These are phyloP conservation scores for Hortaea werneckii DNA, from an alignment of 2,329 filamentous ascomycete species.

Conservation along the genomic window DNA sequence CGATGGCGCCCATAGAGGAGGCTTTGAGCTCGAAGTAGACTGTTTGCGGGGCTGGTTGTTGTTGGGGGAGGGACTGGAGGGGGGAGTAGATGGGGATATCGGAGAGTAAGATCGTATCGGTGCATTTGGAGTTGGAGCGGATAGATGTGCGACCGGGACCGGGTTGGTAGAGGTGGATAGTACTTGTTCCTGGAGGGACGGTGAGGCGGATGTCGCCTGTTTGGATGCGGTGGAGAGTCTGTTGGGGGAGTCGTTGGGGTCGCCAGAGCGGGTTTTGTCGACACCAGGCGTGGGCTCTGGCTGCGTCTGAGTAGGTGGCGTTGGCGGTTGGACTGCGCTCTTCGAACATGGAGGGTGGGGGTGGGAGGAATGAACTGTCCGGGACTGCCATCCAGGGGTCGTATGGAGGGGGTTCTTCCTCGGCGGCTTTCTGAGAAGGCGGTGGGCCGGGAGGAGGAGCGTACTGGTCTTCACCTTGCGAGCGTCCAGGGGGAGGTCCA, in stretches of 20 bases:
- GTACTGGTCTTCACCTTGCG: conserved; percentile 4
- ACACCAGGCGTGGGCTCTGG: conserved; percentile 59
- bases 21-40: conserved; percentile 66
- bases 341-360: conserved; percentile 58
- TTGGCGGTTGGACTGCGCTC: conserved; percentile 60
- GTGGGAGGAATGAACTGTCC: conserved; percentile 62
- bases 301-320: conserved; percentile 53
- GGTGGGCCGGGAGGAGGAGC: conserved; percentile 28
- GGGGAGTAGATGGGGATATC: conserved; percentile 59
- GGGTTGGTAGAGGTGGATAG: conserved; percentile 35
- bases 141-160: conserved; percentile 42
- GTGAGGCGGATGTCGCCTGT: conserved; percentile 42
- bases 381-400: conserved; percentile 67
- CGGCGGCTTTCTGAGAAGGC: conserved; percentile 9
- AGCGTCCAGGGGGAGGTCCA: conserved; percentile 26
- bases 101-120: conserved; percentile 55
- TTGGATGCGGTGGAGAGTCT: conserved; percentile 37
- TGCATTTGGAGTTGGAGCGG: conserved; percentile 28
- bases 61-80: conserved; percentile 42
- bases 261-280: conserved; percentile 46
- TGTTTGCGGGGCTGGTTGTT: too few relatives aligned
- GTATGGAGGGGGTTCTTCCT: conserved; percentile 43
- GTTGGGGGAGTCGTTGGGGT: conserved; percentile 32
- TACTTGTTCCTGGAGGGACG: conserved; percentile 31
- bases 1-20: conserved; percentile 30